Evolutionary conservation across 179 eudicot genomes (phyloP), one percentile per base, ranked within the genome.

Genomic region (Camellia oleifera): DNA sequence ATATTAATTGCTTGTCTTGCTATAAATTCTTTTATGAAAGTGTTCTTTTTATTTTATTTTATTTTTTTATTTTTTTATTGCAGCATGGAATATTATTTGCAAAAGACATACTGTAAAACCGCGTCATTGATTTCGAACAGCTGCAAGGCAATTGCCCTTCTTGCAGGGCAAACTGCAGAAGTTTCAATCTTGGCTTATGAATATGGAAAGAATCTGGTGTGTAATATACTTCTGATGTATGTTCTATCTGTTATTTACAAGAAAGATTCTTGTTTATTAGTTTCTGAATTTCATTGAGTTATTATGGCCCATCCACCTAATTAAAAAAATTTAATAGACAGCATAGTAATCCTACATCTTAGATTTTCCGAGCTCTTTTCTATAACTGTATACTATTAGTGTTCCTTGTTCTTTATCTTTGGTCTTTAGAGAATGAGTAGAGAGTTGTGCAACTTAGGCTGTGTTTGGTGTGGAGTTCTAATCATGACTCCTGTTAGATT

Each of bases 41-140:
- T 32, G 40, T 32, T 32, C 40, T 56, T 12, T 69, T 12, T 44
- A 7, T 11, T 69, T n/a, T 9, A 45, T 52, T 4, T 20, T 4
- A n/a, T 20, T 15, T 56, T 2, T 40, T 62, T 32, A 32, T 32
- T 32, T 40, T 76, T 75, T 42, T 80, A 0, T 80, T 86, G 87
- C 93, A 95, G 99, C 85, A 94, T 94, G 99, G 92, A 92, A 54
- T 91, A 92, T 86, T 95, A 95, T 83, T 86, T 95, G 90, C 90
- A 95, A 70, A 95, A 95, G 89, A 94, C 99, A 79, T 91, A 89
- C 84, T 95, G 81, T 86, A 95, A 95, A 87, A 95, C 99, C 26
- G 99, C 97, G 14, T 93, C 99, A 26, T 84, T 95, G 79, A 92
- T 95, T 73, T 90, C 99, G 76, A 95, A 95, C 86, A 95, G 99